Conservation (phyloP, 176 grass and related monocot species). For the Echinochloa phyllopogon region DNA sequence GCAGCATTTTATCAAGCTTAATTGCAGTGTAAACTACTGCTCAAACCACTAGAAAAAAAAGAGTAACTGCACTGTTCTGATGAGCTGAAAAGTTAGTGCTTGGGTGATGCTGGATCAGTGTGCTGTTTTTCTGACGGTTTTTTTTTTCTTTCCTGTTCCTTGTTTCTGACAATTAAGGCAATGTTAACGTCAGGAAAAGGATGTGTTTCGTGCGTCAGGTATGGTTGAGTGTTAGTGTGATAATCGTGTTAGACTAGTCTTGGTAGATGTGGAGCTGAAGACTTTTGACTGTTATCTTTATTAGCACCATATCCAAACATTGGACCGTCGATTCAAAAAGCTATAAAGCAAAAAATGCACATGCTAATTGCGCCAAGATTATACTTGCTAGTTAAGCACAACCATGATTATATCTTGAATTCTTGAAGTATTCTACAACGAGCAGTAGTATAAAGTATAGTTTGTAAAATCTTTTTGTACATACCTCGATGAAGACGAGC, state of each 20-base stretch:
- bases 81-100: background rate
- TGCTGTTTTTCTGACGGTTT: background rate
- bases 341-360: background rate
- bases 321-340: background rate
- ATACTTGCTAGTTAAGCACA: background rate
- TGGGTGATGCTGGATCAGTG: background rate
- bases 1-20: background rate
- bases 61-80: background rate
- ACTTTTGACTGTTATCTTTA: background rate
- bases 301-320: background rate
- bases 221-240: background rate
- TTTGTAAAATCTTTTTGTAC: background rate
- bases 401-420: too few relatives aligned
- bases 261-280: background rate
- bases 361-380: background rate
- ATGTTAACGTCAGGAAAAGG: background rate
- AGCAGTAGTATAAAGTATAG: too few relatives aligned
- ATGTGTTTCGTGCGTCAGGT: background rate
- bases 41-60: background rate
- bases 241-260: background rate
- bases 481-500: constrained; percentile 96
- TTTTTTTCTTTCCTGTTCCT: background rate
- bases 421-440: background rate
- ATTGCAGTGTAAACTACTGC: background rate
- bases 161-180: background rate